Conservation (phyloP, 2,329 filamentous ascomycete species). For the Xylariaceae sp. region DNA sequence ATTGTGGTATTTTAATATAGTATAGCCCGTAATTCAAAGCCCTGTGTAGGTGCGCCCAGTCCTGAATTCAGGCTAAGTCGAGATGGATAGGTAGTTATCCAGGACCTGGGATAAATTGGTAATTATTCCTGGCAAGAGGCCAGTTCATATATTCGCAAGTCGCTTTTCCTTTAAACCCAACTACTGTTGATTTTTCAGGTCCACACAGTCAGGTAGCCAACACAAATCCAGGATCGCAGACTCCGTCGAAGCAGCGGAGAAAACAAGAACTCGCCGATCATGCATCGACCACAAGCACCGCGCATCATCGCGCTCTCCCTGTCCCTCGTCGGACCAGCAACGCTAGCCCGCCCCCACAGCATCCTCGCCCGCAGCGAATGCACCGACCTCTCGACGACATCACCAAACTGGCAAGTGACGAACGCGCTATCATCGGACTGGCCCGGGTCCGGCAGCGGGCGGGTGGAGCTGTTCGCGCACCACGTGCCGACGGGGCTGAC, state of each 20-base stretch:
- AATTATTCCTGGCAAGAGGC: too few species aligned
- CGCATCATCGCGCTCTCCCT: neutral
- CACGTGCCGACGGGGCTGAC: constrained; percentile 4
- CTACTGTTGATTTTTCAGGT: too few species aligned
- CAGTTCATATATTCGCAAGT: too few species aligned
- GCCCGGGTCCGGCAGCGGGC: constrained; percentile 2
- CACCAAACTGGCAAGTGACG: constrained; percentile 2
- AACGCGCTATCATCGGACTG: constrained; percentile 4
- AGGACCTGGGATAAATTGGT: neutral
- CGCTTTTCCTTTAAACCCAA: too few species aligned
- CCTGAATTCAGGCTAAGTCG: neutral
- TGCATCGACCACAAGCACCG: too few species aligned
- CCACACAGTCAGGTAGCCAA: too few species aligned
- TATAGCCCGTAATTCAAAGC: neutral
- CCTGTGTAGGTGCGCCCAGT: too few species aligned
- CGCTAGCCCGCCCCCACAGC: neutral
- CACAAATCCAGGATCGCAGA: too few species aligned
- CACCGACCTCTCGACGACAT: neutral
- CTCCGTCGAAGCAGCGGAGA: neutral
- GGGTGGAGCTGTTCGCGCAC: constrained; percentile 1
- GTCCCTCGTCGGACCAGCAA: too few species aligned
- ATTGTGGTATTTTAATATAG: neutral
- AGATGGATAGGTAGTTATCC: neutral
- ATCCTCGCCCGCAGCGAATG: neutral
- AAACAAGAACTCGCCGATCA: too few species aligned